These are phyloP conservation scores for Stagonosporopsis rhizophila DNA, from an alignment of 2,329 filamentous ascomycete species.

Conservation along the genomic window DNA sequence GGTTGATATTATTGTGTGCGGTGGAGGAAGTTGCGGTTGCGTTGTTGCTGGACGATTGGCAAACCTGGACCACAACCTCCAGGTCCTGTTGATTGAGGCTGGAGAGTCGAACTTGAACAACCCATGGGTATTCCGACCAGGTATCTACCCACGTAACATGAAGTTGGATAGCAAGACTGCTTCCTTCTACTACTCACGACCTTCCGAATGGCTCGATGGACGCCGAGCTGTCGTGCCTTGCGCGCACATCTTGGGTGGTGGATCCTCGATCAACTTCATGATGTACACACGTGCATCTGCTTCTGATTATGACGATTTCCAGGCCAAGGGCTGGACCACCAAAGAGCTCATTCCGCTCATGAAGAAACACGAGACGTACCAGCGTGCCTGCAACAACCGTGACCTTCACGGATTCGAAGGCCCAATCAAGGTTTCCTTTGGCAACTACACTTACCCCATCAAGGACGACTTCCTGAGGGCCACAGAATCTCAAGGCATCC, in stretches of 20 bases:
- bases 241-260: slow-evolving; percentile 74
- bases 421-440: slow-evolving; percentile 81
- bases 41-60: slow-evolving; percentile 66
- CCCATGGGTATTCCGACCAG: slow-evolving; percentile 76
- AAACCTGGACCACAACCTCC: slow-evolving; percentile 77
- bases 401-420: slow-evolving; percentile 79
- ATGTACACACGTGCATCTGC: slow-evolving; percentile 77
- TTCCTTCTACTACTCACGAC: slow-evolving; percentile 79
- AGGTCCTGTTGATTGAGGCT: slow-evolving; percentile 73
- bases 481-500: slow-evolving; percentile 76
- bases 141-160: slow-evolving; percentile 81
- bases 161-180: slow-evolving; percentile 81
- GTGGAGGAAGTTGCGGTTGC: slow-evolving; percentile 71
- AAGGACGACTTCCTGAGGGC: slow-evolving; percentile 81
- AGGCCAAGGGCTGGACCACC: slow-evolving; percentile 79
- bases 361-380: slow-evolving; percentile 83
- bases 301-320: slow-evolving; percentile 79
- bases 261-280: slow-evolving; percentile 81
- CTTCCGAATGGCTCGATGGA: slow-evolving; percentile 74
- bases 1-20: slow-evolving; percentile 81
- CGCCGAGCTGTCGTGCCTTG: slow-evolving; percentile 76
- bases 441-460: slow-evolving; percentile 81
- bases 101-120: slow-evolving; percentile 79
- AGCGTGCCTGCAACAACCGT: slow-evolving; percentile 60
- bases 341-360: slow-evolving; percentile 77